These are phyloP conservation scores for Aristolochia californica DNA, from an alignment of 164 flowering plant genomes.

Conservation along the genomic window DNA sequence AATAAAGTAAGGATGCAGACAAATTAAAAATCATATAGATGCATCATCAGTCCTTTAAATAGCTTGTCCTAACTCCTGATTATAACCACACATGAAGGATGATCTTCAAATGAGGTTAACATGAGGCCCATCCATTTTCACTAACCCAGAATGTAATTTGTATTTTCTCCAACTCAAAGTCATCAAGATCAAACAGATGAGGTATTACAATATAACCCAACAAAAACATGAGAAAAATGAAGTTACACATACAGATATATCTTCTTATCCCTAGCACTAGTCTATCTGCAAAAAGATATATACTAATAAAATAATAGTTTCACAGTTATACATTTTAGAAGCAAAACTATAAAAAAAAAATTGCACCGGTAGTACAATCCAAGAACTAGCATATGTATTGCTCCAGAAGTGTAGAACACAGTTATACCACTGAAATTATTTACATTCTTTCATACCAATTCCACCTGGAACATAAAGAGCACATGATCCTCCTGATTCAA, in stretches of 20 bases:
- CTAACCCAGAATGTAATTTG: too few relatives aligned
- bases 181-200: too few relatives aligned
- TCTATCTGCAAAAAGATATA: constrained; percentile 4
- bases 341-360: constrained; percentile 5
- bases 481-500: constrained; percentile 11
- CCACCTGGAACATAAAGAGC: constrained; percentile 12
- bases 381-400: constrained; percentile 8
- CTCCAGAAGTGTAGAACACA: constrained; percentile 12
- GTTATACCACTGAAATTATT: constrained; percentile 20
- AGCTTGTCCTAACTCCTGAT: too few relatives aligned
- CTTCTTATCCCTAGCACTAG: constrained; percentile 7
- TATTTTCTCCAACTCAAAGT: too few relatives aligned
- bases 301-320: not conserved
- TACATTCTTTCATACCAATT: constrained; percentile 25
- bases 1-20: too few relatives aligned
- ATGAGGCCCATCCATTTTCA: too few relatives aligned
- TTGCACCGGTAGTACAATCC: constrained; percentile 7
- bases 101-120: too few relatives aligned
- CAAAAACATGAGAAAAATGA: too few relatives aligned
- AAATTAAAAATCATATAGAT: too few relatives aligned
- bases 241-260: not conserved
- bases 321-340: constrained; percentile 1
- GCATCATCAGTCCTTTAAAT: too few relatives aligned
- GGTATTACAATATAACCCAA: too few relatives aligned
- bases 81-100: too few relatives aligned